Evolutionary conservation across 1,284 basidiomycete genomes (phyloP), one percentile per base, ranked within the genome.

Genomic region (Cryptococcus sp.): DNA sequence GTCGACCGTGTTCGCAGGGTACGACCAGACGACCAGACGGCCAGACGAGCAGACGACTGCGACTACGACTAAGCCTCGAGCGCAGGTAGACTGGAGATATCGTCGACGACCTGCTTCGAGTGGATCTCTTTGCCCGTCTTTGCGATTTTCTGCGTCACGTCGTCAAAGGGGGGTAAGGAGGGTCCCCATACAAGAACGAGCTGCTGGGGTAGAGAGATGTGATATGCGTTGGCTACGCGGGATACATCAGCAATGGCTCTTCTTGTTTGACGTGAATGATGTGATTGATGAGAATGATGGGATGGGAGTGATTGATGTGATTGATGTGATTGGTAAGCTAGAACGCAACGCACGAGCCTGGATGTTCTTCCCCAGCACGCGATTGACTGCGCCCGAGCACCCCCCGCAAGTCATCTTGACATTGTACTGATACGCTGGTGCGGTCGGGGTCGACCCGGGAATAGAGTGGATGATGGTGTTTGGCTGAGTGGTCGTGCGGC

Each of bases 321-420:
- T 35, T 35, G 31, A 45, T 45, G 7, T 35, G 31, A 45, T 45
- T 45, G 22, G 8, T 19, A 45, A 19, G 7, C 22, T 10, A 19
- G 11, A 39, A 35, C 41, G 10, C 8, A 23, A 74, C 78, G 67
- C 59, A 79, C 78, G 78, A 47, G 68, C 61, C 35, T 54, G 56
- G 45, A 78, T 69, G 57, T 76, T 76, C 70, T 78, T 78, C 57
- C 68, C 75, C 45, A 79, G 59, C 7, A 78, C 78, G 15, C 77
- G 59, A 35, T 75, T 72, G 20, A 79, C 70, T 4, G 78, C 78
- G 23, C 78, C 77, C n/a, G 75, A 76, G 59, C 78, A 79, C 16
- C 75, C 75, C 19, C 63, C 62, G 56, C 78, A 80, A 8, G 78
- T 79, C 77, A 80, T 80, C 65, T 72, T 76, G 62, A 79, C 75